These are phyloP conservation scores for Scheffersomyces lignicola DNA, from an alignment of 1,139 yeast genomes.

Conservation along the genomic window DNA sequence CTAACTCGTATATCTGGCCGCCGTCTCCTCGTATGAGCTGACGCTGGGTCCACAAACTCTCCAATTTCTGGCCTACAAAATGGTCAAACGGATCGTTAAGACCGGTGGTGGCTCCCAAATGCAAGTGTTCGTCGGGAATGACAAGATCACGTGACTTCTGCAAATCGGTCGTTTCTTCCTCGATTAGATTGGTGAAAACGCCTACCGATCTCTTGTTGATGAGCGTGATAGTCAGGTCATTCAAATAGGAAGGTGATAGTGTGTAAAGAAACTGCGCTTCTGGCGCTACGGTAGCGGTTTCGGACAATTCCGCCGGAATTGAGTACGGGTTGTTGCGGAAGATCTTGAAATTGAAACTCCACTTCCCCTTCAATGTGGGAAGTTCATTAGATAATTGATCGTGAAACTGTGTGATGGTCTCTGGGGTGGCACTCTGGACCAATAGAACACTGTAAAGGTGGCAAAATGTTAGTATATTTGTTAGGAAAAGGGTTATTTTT, in stretches of 20 bases:
- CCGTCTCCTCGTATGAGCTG: conserved; percentile 82
- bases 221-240: conserved; percentile 52
- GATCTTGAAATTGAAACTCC: conserved; percentile 66
- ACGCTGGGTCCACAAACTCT: conserved; percentile 69
- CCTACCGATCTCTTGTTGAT: conserved; percentile 50
- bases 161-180: conserved; percentile 33
- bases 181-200: conserved; percentile 40
- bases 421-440: conserved; percentile 59
- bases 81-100: conserved; percentile 51
- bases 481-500: too few relatives aligned
- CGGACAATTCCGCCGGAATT: conserved; percentile 39
- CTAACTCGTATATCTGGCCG: conserved; percentile 59
- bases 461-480: too few relatives aligned
- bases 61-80: conserved; percentile 56
- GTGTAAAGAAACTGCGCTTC: conserved; percentile 57
- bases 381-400: conserved; percentile 66
- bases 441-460: conserved; percentile 55
- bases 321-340: conserved; percentile 61
- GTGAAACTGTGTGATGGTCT: conserved; percentile 64
- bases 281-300: conserved; percentile 27
- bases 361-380: conserved; percentile 58
- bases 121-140: conserved; percentile 41
- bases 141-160: conserved; percentile 18
- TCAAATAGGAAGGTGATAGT: conserved; percentile 53
- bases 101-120: conserved; percentile 49